These are phyloP conservation scores for Ehretia macrophylla DNA, from an alignment of 257 asterid species.

Conservation along the genomic window DNA sequence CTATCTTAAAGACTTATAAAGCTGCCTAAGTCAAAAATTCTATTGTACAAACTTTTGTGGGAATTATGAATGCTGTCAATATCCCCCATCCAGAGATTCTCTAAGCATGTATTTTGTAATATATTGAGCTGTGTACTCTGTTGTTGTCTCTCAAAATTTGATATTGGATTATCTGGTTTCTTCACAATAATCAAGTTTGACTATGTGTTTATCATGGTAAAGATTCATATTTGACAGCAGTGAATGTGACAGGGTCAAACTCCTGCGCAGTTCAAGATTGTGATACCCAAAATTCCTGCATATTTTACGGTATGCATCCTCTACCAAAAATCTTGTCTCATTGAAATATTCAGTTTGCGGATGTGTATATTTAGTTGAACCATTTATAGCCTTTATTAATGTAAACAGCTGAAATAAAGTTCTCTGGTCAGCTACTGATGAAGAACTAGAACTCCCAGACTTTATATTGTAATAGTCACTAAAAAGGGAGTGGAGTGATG, in stretches of 20 bases:
- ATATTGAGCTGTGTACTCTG: too few species aligned
- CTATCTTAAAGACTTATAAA: too few species aligned
- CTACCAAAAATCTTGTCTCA: not conserved
- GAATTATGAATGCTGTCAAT: too few species aligned
- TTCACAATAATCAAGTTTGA: conserved; percentile 1
- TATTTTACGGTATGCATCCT: conserved; percentile 76
- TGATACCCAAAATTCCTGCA: conserved; percentile 91
- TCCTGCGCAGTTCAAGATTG: conserved; percentile 80
- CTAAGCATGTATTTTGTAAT: too few species aligned
- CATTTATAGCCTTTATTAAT: not conserved
- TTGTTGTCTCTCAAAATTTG: too few species aligned
- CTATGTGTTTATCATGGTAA: conserved; percentile 3
- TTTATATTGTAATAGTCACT: too few species aligned
- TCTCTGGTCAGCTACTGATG: too few species aligned
- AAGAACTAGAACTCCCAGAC: not conserved
- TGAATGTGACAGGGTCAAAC: conserved; percentile 59
- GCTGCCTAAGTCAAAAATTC: too few species aligned
- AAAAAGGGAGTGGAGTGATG: too few species aligned
- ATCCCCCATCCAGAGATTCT: too few species aligned
- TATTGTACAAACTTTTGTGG: too few species aligned
- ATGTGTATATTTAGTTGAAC: not conserved
- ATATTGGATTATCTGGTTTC: too few species aligned
- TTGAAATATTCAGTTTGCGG: not conserved
- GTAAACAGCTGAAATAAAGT: not conserved
- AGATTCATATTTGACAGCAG: conserved; percentile 16